A percentile compares a stretch with the other conserved stretches of the same genome.
phyloP scores from a whole-genome alignment of 768 basidiomycete species.

The Polyporus arcularius region DNA sequence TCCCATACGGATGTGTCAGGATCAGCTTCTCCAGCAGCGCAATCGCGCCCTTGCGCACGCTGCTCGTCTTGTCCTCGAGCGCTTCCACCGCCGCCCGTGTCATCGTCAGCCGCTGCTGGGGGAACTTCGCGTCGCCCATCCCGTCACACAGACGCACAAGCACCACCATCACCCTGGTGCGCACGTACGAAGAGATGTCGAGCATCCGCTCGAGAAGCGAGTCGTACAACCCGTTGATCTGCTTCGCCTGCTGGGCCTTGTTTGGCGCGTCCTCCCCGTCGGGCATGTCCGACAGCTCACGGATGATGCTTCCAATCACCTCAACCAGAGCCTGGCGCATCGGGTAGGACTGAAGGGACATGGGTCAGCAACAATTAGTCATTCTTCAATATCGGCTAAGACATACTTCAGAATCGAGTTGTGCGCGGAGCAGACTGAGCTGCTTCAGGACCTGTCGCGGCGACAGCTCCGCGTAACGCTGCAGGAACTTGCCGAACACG shows the following conservation, averaged over 20 bases:
- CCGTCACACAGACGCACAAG: conserved; percentile 78
- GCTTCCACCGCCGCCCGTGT: conserved; percentile 76
- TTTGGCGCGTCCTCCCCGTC: conserved; percentile 44
- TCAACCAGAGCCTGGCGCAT: conserved; percentile 96
- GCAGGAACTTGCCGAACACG: conserved; percentile 82
- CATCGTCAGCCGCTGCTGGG: conserved; percentile 78
- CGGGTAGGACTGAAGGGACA: conserved; percentile 72
- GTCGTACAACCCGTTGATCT: conserved; percentile 80
- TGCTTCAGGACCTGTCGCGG: conserved; percentile 87
- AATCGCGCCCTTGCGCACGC: conserved; percentile 84
- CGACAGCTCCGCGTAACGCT: conserved; percentile 75
- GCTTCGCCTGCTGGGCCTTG: conserved; percentile 56
- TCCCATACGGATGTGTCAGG: conserved; percentile 86
- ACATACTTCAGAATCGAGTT: conserved; percentile 87
- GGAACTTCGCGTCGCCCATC: conserved; percentile 70
- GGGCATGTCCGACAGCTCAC: conserved; percentile 65
- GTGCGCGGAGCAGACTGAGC: conserved; percentile 78
- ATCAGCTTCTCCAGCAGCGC: conserved; percentile 74
- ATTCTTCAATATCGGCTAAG: not conserved
- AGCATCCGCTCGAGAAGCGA: conserved; percentile 85
- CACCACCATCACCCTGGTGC: conserved; percentile 81
- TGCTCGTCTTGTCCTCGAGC: conserved; percentile 87
- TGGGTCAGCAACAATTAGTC: not conserved
- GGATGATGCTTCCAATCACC: conserved; percentile 82
- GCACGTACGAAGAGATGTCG: conserved; percentile 88